Base-by-base conservation (phyloP, 495 filamentous ascomycete genomes). In the Penicillium paradoxum region DNA sequence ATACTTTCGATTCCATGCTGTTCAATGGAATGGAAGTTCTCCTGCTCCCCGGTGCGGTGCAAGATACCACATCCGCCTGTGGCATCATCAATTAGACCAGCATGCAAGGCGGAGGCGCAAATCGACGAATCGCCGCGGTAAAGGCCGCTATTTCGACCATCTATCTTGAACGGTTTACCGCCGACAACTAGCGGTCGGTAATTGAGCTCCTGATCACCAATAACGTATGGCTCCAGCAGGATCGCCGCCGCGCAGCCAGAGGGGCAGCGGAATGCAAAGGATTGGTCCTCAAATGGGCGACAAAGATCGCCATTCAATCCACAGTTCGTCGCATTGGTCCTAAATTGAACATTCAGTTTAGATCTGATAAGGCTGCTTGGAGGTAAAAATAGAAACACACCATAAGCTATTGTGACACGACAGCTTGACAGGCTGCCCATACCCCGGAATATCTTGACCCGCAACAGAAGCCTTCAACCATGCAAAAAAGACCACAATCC, bases 111-210 rank as follows among this genome's bases (percentile, higher is more conserved):
- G 6, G 87, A 72, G 11, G 78, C 78, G 62, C 88, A 92, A 54
- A 91, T 83, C 49, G 85, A 85, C 2, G 88, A 91, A 59, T 92
- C 89, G 5, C 86, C 84, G 13, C 89, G 79, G 66, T 93, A 93
- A 18, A 83, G 58, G 0, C 79, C 68, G 41, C 68, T 54, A 14
- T 42, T 53, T 21, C 63, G 62, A 10, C 69, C 66, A 33, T 66
- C 66, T 11, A 67, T 53, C 3, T 70, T 67, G n/a, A 73, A 67
- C 2, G 78, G 56, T 14, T 79, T 79, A 0, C 86, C 87, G 11
- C 88, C 89, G 19, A 92, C 76, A 0, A 93, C 82, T 9, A 90
- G 69, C 0, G 77, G 78, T 17, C 70, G 68, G 54, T 90, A 91
- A 25, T 80, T 73, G 37, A 87, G 64, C 51, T 86, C 83, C 56